Evolutionary conservation across 2,329 filamentous ascomycete genomes (phyloP), one percentile per base, ranked within the genome.

Genomic region (Trichoderma hamatum): DNA sequence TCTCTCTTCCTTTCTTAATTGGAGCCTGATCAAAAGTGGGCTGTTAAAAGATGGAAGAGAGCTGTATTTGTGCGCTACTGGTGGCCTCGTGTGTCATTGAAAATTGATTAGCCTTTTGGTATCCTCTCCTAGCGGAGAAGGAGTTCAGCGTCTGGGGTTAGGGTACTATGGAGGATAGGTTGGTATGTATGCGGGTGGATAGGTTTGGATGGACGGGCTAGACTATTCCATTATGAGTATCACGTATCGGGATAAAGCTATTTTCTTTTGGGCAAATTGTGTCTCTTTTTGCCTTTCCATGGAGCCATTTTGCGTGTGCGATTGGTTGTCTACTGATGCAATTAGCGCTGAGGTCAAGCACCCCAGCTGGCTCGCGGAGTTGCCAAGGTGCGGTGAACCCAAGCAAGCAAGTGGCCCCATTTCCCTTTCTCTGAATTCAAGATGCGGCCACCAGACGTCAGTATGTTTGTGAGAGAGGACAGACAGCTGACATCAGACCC

Each of bases 401-500:
- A 34, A 43, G 49, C 19, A 30, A 30, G 9, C n/a, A n/a, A 21
- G 67, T 30, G 61, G 54, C 19, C 60, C 59, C 62, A 56, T 62
- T 28, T 39, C 39, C 55, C 39, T 36, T 30, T 46, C 55, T 24
- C 39, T 54, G 36, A 70, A 56, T 61, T 24, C 16, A 67, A 66
- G 11, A 49, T 60, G 30, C 55, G n/a, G n/a, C n/a, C n/a, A n/a
- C 24, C 51, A 46, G 43, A 36, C 54, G 52, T 56, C 68, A 51
- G 51, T 43, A 56, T 6, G 55, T 70, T 56, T 51, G 55, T 49
- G 63, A 63, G 56, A 58, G 52, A 51, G 49, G 54, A 51, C 52
- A 34, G 63, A 36, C 55, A 67, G 68, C 55, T 62, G 63, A 67
- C 63, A 67, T 56, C 62, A 69, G 54, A 55, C 46, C 68, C 61